Evolutionary conservation across 2,329 filamentous ascomycete genomes (phyloP).

Genomic region (Claviceps monticola): DNA sequence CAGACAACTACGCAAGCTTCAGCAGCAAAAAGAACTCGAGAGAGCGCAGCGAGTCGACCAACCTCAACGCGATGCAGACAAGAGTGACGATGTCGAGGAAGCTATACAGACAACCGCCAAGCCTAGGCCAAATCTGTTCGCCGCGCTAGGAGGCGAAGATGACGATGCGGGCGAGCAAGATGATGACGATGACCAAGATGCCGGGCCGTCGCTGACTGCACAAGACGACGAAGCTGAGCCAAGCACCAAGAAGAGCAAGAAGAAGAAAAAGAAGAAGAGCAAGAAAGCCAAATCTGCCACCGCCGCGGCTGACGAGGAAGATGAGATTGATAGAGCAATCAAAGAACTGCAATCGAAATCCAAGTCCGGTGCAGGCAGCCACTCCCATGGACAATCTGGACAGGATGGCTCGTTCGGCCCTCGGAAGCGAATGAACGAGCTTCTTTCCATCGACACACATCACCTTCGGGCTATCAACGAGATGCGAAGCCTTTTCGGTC

Average conservation of each 20-base stretch:
- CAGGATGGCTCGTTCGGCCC: constrained; percentile 6
- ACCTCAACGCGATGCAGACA: constrained; percentile 10
- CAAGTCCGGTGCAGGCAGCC: background rate
- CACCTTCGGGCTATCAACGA: constrained; percentile 80
- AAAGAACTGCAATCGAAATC: constrained; percentile 24
- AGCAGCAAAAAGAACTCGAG: constrained; percentile 34
- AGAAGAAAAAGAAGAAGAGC: constrained; percentile 24
- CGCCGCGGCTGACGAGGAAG: constrained; percentile 19
- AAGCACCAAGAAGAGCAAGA: constrained; percentile 19
- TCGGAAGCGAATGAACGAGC: constrained; percentile 19
- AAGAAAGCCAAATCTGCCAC: constrained; percentile 17
- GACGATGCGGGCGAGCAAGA: constrained; percentile 23
- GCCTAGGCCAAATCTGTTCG: constrained; percentile 34
- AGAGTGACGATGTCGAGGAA: constrained; percentile 18
- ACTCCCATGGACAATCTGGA: constrained; percentile 3
- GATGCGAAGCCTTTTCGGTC: constrained; percentile 55
- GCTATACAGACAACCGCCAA: constrained; percentile 18
- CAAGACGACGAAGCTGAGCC: constrained; percentile 11
- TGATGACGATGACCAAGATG: constrained; percentile 16
- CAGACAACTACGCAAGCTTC: constrained; percentile 37
- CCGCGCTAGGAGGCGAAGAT: constrained; percentile 33
- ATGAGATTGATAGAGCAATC: constrained; percentile 44
- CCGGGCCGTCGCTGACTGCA: constrained; percentile 14
- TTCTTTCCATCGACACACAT: constrained; percentile 43
- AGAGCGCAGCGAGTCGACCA: constrained; percentile 8